Evolutionary conservation across 768 basidiomycete species (phyloP).

Genomic region (Lepiota brunneoincarnata): DNA sequence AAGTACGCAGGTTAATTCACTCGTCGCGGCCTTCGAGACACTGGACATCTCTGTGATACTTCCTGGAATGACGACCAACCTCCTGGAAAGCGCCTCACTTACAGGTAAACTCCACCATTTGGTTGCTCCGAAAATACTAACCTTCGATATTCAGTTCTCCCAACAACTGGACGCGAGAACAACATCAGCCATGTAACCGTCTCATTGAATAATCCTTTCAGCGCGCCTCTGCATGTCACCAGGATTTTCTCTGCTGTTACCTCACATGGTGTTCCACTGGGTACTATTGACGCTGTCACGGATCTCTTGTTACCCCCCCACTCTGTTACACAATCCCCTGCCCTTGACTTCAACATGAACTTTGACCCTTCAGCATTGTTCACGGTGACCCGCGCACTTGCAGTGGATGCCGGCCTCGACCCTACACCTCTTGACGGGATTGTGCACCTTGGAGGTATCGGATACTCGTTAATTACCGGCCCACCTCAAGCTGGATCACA

Average conservation of each 20-base stretch:
- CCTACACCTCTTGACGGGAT: slow-evolving; percentile 64
- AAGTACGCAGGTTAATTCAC: slow-evolving; percentile 58
- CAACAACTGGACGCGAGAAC: slow-evolving; percentile 58
- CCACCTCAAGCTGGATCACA: slow-evolving; percentile 30
- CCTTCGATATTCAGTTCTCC: slow-evolving; percentile 41
- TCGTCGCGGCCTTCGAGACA: slow-evolving; percentile 59
- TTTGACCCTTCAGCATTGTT: slow-evolving; percentile 68
- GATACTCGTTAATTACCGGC: slow-evolving; percentile 46
- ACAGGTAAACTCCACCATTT: slow-evolving; percentile 33
- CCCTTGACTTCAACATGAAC: slow-evolving; percentile 61
- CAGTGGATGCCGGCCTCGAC: slow-evolving; percentile 59
- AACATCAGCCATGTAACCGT: slow-evolving; percentile 69
- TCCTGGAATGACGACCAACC: slow-evolving; percentile 55
- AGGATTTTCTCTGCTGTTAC: slow-evolving; percentile 58
- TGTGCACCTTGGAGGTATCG: slow-evolving; percentile 63
- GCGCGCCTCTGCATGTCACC: slow-evolving; percentile 53
- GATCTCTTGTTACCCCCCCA: slow-evolving; percentile 54
- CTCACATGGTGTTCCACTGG: slow-evolving; percentile 59
- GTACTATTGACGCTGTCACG: slow-evolving; percentile 52
- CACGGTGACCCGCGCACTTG: slow-evolving; percentile 65
- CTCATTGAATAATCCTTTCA: slow-evolving; percentile 65
- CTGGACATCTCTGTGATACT: slow-evolving; percentile 54
- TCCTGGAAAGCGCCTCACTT: slow-evolving; percentile 56
- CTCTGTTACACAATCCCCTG: slow-evolving; percentile 53
- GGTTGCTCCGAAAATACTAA: not conserved